Evolutionary conservation across 2,329 filamentous ascomycete species (phyloP).

Genomic region (Alternaria novae-zelandiae): DNA sequence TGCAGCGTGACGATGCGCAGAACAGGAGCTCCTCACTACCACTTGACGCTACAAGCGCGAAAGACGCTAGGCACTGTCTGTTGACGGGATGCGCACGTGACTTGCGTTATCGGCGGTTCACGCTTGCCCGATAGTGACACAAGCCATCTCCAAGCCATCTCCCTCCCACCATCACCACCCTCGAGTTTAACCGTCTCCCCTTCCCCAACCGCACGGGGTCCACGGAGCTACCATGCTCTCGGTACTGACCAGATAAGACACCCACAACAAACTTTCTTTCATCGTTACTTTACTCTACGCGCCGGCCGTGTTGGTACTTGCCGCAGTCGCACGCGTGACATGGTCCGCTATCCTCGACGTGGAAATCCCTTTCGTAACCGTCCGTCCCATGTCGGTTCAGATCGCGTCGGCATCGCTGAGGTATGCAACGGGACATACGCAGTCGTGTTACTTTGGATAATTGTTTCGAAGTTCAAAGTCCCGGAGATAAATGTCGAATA

Average conservation of each 20-base stretch:
- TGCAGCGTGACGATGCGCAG: constrained; percentile 13
- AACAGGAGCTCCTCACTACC: constrained; percentile 19
- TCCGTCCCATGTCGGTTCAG: not conserved
- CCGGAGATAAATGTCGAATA: not conserved
- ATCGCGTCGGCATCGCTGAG: not conserved
- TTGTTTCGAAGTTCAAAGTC: not conserved
- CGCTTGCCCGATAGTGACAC: constrained; percentile 15
- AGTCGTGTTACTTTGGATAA: not conserved
- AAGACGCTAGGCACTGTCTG: constrained; percentile 23
- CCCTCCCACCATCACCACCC: not conserved
- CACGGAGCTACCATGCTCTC: not conserved
- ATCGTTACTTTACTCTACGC: not conserved
- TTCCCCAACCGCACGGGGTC: not conserved
- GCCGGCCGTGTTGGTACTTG: not conserved
- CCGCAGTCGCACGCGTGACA: not conserved
- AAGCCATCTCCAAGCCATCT: not conserved
- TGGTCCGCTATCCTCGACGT: not conserved
- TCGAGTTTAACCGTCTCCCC: not conserved
- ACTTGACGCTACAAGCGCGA: constrained; percentile 11
- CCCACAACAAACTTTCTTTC: not conserved
- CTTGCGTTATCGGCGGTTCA: constrained; percentile 14
- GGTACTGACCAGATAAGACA: not conserved
- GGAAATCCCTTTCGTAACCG: not conserved
- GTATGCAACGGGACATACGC: not conserved
- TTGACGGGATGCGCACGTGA: constrained; percentile 26